Base-by-base conservation (phyloP, 2,329 filamentous ascomycete genomes). In the Akanthomyces dipterigenus region DNA sequence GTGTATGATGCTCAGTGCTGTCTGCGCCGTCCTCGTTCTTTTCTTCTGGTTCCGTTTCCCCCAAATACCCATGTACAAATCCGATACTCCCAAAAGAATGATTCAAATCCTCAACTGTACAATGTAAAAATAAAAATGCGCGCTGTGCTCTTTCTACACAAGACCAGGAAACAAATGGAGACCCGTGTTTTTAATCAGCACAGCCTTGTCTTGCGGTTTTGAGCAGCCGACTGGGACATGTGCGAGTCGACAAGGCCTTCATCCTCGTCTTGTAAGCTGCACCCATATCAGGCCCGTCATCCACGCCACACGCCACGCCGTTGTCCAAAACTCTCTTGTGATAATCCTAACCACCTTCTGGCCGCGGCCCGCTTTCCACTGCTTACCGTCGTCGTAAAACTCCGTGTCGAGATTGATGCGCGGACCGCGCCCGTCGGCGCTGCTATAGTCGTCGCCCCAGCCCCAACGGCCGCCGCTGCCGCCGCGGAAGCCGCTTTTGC, bases 191-290 rank as follows among this genome's bases (percentile, higher is more conserved):
- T 4, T 16, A 31, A 9, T 40, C 42, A 31, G 38, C 50, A 58
- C 55, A 58, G 8, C 22, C 18, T 9, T 22, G 9, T 45, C 40
- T 11, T 31, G 5, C 9, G 45, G 18, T 18, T 24, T 28, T 6
- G 38, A 57, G n/a, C 16, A n/a, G 38, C 20, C 42, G 6, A n/a
- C 22, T n/a, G 20, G 24, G 28, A 3, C 0, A 26, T 20, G 11
- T 4, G 14, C 8, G 26, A 16, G 31, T 28, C 11, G 9, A 7
- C 45, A 38, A 36, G 36, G 22, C n/a, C 12, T 40, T 51, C 73
- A 90, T 65, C 87, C 87, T 68, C 80, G 80, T 75, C 82, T 85
- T 61, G 87, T 78, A 67, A 93, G 74, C 75, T 86, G 90, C 34
- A 78, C 78, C 79, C 89, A 95, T 71, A 86, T 86, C 16, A 77